These are phyloP conservation scores for Stephania japonica DNA, from an alignment of 164 flowering plant genomes.

Conservation along the genomic window DNA sequence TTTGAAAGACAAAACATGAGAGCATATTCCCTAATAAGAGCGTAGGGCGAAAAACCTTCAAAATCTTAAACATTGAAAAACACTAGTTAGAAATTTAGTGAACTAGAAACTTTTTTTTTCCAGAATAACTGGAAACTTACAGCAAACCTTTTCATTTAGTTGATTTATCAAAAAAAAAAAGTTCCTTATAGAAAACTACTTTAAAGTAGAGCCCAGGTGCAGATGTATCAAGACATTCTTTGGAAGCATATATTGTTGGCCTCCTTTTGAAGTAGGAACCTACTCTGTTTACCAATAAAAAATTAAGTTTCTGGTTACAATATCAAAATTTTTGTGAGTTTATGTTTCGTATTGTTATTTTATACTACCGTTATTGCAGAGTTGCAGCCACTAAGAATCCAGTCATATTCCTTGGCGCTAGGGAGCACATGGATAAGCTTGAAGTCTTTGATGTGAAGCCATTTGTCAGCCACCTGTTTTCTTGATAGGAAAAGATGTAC, in stretches of 20 bases:
- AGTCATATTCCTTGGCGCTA: slow-evolving; percentile 90
- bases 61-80: no score
- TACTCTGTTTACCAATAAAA: no score
- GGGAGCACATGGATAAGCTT: slow-evolving; percentile 99
- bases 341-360: not conserved
- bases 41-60: not conserved
- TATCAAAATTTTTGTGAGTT: no score
- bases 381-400: slow-evolving; percentile 99
- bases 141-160: not conserved
- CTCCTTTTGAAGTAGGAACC: no score
- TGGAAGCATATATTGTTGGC: no score
- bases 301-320: no score
- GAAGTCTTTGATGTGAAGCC: slow-evolving; percentile 34
- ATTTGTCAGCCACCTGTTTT: slow-evolving; percentile 6
- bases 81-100: no score
- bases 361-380: slow-evolving; percentile 28
- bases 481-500: no score
- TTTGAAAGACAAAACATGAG: not conserved
- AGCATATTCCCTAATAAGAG: not conserved
- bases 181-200: not conserved
- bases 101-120: no score
- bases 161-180: not conserved
- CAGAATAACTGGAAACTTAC: not conserved
- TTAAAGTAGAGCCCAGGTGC: no score
- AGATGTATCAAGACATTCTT: no score